phyloP scores from a whole-genome alignment of 139 green algal genomes.

The Volvox africanus region DNA sequence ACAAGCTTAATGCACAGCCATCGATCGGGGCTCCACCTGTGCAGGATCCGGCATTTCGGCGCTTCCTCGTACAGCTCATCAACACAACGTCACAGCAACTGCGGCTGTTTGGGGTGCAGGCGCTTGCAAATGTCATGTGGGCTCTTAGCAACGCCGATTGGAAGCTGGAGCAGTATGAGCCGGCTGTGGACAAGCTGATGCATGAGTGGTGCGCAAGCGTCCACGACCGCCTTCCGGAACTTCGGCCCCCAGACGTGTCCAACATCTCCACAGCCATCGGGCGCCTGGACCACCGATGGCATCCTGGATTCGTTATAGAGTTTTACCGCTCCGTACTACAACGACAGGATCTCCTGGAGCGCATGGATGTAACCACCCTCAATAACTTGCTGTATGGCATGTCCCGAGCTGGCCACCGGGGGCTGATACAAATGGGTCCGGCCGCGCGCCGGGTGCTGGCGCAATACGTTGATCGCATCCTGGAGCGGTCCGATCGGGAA shows the following conservation, averaged over 20 bases:
- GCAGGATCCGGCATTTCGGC: not conserved
- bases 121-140: constrained; percentile 38
- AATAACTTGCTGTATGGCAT: constrained; percentile 43
- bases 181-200: constrained; percentile 11
- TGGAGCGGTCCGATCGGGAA: not conserved
- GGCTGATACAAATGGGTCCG: not conserved
- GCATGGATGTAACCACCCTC: not conserved
- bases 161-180: constrained; percentile 32
- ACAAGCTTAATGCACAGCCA: no score
- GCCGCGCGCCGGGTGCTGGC: not conserved
- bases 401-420: not conserved
- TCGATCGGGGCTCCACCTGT: not conserved
- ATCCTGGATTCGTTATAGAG: not conserved
- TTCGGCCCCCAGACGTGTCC: constrained; percentile 4
- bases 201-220: not conserved
- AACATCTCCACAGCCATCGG: constrained; percentile 43
- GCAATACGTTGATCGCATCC: constrained; percentile 8
- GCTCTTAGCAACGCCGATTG: constrained; percentile 38
- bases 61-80: constrained; percentile 25
- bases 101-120: constrained; percentile 17
- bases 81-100: not conserved
- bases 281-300: constrained; percentile 34
- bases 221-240: not conserved
- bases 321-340: constrained; percentile 38
- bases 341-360: not conserved